Percentiles rank a stretch among this genome's conserved stretches.
Conservation (phyloP, 2,329 filamentous ascomycete genomes). For the Camillea tinctor region DNA sequence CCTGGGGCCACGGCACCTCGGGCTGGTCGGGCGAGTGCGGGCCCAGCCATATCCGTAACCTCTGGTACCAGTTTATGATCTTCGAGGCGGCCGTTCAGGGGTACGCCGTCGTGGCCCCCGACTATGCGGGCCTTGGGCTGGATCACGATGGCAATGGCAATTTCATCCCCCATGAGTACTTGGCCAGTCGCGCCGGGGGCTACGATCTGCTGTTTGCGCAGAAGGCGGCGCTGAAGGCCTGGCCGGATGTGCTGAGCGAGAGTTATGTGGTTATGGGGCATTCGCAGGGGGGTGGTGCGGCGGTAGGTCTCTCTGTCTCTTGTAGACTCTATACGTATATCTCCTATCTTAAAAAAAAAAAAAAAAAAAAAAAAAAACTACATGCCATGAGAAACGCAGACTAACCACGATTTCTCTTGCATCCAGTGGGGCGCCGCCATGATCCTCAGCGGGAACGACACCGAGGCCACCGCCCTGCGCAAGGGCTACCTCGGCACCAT, state of each 20-base stretch:
- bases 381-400: too few species aligned
- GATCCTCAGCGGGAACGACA: slow-evolving; percentile 26
- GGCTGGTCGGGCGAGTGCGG: slow-evolving; percentile 26
- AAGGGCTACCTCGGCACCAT: slow-evolving; percentile 39
- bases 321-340: not conserved
- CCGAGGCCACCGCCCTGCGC: slow-evolving; percentile 28
- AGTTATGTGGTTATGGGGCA: slow-evolving; percentile 35
- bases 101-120: slow-evolving; percentile 43
- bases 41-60: slow-evolving; percentile 4
- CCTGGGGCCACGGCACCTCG: slow-evolving; percentile 45
- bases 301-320: not conserved
- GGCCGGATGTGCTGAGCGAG: slow-evolving; percentile 32
- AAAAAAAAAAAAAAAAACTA: too few species aligned
- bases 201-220: slow-evolving; percentile 44
- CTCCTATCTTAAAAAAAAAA: too few species aligned
- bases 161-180: slow-evolving; percentile 39
- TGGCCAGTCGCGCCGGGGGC: slow-evolving; percentile 36
- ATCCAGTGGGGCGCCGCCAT: slow-evolving; percentile 38
- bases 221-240: slow-evolving; percentile 40
- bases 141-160: slow-evolving; percentile 31
- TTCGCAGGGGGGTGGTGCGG: slow-evolving; percentile 28
- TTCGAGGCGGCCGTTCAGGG: slow-evolving; percentile 24
- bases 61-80: slow-evolving; percentile 7
- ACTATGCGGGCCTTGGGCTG: slow-evolving; percentile 46
- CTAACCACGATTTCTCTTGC: not conserved